A percentile compares a stretch with the other conserved stretches of the same genome.
phyloP scores from a whole-genome alignment of 1,284 basidiomycete species.

The Ganoderma boninense region DNA sequence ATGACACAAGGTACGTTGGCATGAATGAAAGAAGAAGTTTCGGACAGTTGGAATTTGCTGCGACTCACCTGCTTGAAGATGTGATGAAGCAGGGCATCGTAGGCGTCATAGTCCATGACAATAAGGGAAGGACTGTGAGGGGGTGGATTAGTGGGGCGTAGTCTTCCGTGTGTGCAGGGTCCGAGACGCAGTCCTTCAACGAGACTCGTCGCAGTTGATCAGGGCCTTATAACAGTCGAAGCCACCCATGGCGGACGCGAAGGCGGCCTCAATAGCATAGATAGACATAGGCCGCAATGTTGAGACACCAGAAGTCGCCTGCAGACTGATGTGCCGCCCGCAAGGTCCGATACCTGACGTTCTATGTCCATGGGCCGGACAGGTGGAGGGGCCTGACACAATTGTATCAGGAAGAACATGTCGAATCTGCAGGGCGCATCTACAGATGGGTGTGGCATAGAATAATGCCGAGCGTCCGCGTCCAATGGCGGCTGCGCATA shows the following conservation, averaged over 20 bases:
- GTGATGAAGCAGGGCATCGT: conserved; percentile 75
- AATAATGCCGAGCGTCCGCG: conserved; percentile 1
- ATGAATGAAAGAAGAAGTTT: not conserved
- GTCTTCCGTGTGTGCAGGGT: not conserved
- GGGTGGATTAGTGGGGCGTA: not conserved
- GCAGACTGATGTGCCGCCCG: not conserved
- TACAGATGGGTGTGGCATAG: not conserved
- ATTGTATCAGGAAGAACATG: conserved; percentile 10
- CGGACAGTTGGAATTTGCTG: conserved; percentile 26
- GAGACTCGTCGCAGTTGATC: not conserved
- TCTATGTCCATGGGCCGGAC: conserved; percentile 7
- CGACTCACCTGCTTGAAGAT: conserved; percentile 57
- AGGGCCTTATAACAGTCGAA: conserved; percentile 3
- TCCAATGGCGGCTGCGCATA: not conserved
- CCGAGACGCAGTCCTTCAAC: conserved; percentile 2
- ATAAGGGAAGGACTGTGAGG: conserved; percentile 4
- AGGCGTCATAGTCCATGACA: conserved; percentile 77
- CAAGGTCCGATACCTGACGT: not conserved
- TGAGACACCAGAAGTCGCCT: not conserved
- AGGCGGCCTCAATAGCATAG: not conserved
- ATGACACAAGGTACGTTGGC: conserved; percentile 1
- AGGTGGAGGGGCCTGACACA: not conserved
- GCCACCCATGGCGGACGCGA: not conserved
- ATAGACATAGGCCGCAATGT: conserved; percentile 23
- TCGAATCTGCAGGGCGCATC: conserved; percentile 6